Percentiles rank a stretch among this genome's conserved stretches.
phyloP scores from a whole-genome alignment of 176 grass and related monocot genomes.

The Hordeum vulgare region DNA sequence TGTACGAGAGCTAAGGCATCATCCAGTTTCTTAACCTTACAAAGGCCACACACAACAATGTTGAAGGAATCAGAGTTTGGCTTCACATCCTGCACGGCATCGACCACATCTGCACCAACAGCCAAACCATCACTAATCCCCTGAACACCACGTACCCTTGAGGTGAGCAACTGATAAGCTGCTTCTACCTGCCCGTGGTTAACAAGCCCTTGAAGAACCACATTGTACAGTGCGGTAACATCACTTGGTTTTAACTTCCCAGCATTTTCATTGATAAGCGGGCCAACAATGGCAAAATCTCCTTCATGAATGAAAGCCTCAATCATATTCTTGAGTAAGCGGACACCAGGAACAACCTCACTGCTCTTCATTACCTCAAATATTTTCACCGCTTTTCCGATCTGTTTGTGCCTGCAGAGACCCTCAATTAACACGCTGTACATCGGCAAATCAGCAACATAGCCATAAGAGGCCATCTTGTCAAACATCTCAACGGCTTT shows the following conservation, averaged over 20 bases:
- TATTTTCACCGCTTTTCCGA: conserved; percentile 27
- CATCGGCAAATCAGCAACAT: conserved; percentile 51
- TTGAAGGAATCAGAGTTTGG: conserved; percentile 79
- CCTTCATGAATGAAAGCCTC: conserved; percentile 36
- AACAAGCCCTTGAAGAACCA: conserved; percentile 60
- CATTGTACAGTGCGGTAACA: conserved; percentile 47
- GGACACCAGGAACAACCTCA: conserved; percentile 40
- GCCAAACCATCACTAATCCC: neutral
- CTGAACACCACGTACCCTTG: conserved; percentile 27
- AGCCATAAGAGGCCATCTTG: conserved; percentile 54
- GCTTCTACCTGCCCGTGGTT: conserved; percentile 43
- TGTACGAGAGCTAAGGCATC: conserved; percentile 62
- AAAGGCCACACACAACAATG: conserved; percentile 72
- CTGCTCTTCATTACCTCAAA: conserved; percentile 66
- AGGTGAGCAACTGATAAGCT: conserved; percentile 46
- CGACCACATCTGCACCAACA: conserved; percentile 17
- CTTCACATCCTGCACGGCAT: conserved; percentile 36
- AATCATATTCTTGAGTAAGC: conserved; percentile 50
- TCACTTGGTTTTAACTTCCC: conserved; percentile 19
- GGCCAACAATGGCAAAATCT: conserved; percentile 19
- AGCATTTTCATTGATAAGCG: conserved; percentile 49
- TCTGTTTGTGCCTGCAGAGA: conserved; percentile 44
- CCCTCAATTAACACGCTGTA: conserved; percentile 67
- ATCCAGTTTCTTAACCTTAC: conserved; percentile 62
- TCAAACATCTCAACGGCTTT: conserved; percentile 58